Base-by-base conservation (phyloP, 2,329 filamentous ascomycete species). In the Massarina eburnea region DNA sequence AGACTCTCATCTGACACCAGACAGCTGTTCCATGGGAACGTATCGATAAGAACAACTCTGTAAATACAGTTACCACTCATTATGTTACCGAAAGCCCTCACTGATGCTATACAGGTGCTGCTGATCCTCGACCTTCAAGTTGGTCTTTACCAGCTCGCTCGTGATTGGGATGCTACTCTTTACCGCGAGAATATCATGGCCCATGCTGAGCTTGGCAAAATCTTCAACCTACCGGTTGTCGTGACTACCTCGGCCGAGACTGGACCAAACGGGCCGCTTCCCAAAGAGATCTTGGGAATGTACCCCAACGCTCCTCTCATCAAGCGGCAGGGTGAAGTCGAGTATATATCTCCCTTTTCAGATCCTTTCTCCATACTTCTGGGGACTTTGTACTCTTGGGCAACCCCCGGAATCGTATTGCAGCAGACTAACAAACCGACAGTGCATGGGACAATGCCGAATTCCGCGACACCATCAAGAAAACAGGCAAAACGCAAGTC, bases 391-490 rank as follows among this genome's bases (percentile, higher is more conserved):
- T n/a, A 8, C 27, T 29, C 9, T n/a, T 7, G 21, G 15, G 7
- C 20, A 39, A 24, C 27, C 5, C 30, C 12, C n/a, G 8, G 12
- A 14, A 22, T 32, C 14, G 14, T 29, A 26, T 24, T 7, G 19
- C 26, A 5, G 10, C 17, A 21, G 14, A 26, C 50, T 58, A 21
- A 61, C 30, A 14, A 9, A n/a, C 2, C 15, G 0, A 8, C 41
- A 68, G 64, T 61, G 86, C 87, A 2, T 89, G 85, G 87, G 88
- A 91, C 62, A 89, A 88, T 57, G 55, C 76, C 2, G 80, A 86
- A 0, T 89, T 91, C 73, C 78, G 79, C 27, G 74, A 74, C 1
- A 86, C 87, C 2, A 76, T 91, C 49, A 71, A 77, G 52, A 84
- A 84, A 1, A 80, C 84, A 3, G 80, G 80, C 46, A 84, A 82